A percentile compares a stretch with the other conserved stretches of the same genome.
phyloP scores from a whole-genome alignment of 2,329 filamentous ascomycete genomes.

The Graphium sp. region DNA sequence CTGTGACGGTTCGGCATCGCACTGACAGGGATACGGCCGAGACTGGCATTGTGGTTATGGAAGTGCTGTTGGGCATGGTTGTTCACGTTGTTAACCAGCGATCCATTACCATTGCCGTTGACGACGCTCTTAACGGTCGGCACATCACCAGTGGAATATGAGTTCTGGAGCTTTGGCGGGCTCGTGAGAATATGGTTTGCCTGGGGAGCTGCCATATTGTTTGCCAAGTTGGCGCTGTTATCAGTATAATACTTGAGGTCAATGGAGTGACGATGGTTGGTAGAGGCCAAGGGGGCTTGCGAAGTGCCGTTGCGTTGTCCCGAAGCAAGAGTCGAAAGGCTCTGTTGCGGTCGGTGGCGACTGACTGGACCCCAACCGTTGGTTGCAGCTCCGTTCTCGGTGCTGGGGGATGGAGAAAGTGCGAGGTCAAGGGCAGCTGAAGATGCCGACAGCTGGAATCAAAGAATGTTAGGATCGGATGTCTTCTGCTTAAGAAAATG shows the following conservation, averaged over 20 bases:
- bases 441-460: too few relatives aligned
- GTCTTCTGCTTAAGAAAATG: too few relatives aligned
- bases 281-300: too few relatives aligned
- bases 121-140: constrained; percentile 55
- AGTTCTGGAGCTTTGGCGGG: constrained; percentile 65
- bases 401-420: too few relatives aligned
- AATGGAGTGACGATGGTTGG: constrained; percentile 37
- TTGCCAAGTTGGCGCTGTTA: constrained; percentile 17
- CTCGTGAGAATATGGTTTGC: constrained; percentile 37
- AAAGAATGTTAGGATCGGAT: too few relatives aligned
- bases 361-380: constrained; percentile 46
- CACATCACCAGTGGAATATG: constrained; percentile 80
- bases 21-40: constrained; percentile 61
- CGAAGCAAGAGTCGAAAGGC: constrained; percentile 28
- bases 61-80: constrained; percentile 46
- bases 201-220: constrained; percentile 25
- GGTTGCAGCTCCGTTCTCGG: too few relatives aligned
- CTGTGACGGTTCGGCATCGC: constrained; percentile 51
- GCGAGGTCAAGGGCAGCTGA: too few relatives aligned
- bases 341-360: constrained; percentile 52
- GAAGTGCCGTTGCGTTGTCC: constrained; percentile 18
- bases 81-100: constrained; percentile 31
- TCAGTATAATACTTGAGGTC: constrained; percentile 35
- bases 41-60: constrained; percentile 66
- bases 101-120: constrained; percentile 20